A percentile compares a stretch with the other conserved stretches of the same genome.
These are phyloP conservation scores for Backusella australiensis DNA, from an alignment of 192 early-diverging fungal genomes.

Conservation along the genomic window DNA sequence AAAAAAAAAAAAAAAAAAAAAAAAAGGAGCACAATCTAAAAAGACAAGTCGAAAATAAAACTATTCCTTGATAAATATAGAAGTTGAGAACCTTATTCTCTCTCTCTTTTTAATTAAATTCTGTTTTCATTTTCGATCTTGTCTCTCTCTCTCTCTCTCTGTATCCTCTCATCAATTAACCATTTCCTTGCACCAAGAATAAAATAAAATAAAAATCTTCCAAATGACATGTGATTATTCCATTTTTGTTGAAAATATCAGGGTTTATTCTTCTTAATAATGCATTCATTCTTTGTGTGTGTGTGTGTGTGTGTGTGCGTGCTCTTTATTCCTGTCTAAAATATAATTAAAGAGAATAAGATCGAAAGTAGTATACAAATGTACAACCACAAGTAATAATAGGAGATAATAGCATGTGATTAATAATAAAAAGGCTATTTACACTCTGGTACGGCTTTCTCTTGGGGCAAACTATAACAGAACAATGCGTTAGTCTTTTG, in stretches of 20 bases:
- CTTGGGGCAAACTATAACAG: constrained; percentile 17
- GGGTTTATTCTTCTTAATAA: background rate
- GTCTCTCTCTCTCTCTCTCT: no score
- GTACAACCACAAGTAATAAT: background rate
- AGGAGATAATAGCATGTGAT: constrained; percentile 6
- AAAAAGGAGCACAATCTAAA: background rate
- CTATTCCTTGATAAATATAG: background rate
- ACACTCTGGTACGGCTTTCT: constrained; percentile 31
- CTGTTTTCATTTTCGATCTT: background rate
- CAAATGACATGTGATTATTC: background rate
- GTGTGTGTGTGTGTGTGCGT: background rate
- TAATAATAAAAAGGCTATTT: constrained; percentile 14
- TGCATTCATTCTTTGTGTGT: background rate
- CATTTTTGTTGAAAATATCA: background rate
- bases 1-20: background rate
- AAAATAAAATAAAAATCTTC: background rate
- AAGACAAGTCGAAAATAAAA: background rate
- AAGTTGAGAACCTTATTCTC: background rate
- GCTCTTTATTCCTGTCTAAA: background rate
- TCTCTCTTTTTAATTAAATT: background rate
- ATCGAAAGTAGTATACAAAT: background rate
- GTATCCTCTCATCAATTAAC: no score
- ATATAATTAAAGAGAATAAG: background rate
- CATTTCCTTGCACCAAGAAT: no score
- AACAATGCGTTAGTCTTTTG: background rate